Percentiles rank a stretch among this genome's conserved stretches.
phyloP scores from a whole-genome alignment of 441 rosid genomes.

The Euphorbia corollata region DNA sequence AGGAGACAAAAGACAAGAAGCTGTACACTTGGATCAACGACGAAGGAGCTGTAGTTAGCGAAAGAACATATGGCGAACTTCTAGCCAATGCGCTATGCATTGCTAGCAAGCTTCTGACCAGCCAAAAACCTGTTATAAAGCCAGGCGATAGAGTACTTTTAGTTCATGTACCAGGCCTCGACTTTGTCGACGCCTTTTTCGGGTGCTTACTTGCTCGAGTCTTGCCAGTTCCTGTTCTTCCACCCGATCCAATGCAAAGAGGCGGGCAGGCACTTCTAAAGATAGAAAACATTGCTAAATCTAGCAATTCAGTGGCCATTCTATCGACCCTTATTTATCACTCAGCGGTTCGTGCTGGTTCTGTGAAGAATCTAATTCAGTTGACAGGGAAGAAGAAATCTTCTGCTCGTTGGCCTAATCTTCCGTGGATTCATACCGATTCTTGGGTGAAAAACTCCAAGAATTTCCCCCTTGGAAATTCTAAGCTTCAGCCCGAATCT shows the following conservation, averaged over 20 bases:
- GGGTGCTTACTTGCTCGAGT: constrained; percentile 62
- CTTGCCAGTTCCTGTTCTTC: constrained; percentile 66
- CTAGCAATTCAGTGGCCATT: constrained; percentile 50
- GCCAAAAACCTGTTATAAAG: constrained; percentile 46
- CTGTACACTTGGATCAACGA: constrained; percentile 63
- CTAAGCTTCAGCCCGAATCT: constrained; percentile 26
- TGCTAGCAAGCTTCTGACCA: constrained; percentile 43
- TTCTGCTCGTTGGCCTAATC: constrained; percentile 52
- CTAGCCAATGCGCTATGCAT: constrained; percentile 46
- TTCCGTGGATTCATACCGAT: constrained; percentile 64
- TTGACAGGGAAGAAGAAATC: constrained; percentile 33
- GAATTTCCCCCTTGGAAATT: constrained; percentile 15
- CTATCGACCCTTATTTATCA: constrained; percentile 49
- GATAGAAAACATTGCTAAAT: constrained; percentile 57
- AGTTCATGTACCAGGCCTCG: constrained; percentile 60
- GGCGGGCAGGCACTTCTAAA: constrained; percentile 70
- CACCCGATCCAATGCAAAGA: constrained; percentile 65
- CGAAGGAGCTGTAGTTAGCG: constrained; percentile 32
- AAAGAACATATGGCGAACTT: constrained; percentile 48
- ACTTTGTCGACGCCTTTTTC: constrained; percentile 59
- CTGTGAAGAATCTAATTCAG: constrained; percentile 44
- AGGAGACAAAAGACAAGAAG: constrained; percentile 27
- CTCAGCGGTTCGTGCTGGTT: constrained; percentile 55
- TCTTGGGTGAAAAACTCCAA: constrained; percentile 49
- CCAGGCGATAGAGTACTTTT: constrained; percentile 57